These are phyloP conservation scores for Trifolium pratense DNA, from an alignment of 306 rosid species.

Conservation along the genomic window DNA sequence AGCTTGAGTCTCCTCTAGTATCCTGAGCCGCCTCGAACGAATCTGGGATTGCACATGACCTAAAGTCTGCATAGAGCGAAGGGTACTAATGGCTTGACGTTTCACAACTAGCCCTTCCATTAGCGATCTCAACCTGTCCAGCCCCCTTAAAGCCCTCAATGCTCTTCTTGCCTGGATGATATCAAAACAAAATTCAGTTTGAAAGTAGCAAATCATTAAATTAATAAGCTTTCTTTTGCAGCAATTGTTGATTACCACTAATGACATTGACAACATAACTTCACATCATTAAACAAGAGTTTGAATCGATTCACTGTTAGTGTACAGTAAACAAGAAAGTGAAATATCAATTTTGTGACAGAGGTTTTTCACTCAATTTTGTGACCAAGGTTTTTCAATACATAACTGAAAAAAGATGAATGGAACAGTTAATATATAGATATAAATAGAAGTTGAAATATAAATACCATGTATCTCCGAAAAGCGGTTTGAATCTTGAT, in stretches of 20 bases:
- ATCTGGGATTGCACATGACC: constrained; percentile 93
- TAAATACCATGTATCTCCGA: constrained; percentile 83
- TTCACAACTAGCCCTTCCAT: constrained; percentile 89
- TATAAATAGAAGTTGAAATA: constrained; percentile 12
- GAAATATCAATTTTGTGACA: constrained; percentile 3
- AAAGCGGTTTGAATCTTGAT: constrained; percentile 86
- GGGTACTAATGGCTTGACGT: constrained; percentile 88
- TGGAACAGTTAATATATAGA: neutral
- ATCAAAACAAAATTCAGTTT: constrained; percentile 35
- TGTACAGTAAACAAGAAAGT: constrained; percentile 11
- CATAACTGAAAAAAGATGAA: constrained; percentile 6
- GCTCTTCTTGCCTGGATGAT: constrained; percentile 87
- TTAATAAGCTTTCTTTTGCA: constrained; percentile 16
- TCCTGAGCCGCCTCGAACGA: constrained; percentile 85
- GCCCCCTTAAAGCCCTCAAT: constrained; percentile 82
- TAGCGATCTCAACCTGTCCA: constrained; percentile 78
- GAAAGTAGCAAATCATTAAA: constrained; percentile 26
- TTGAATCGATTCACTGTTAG: neutral
- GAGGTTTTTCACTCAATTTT: neutral
- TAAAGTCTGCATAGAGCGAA: constrained; percentile 88
- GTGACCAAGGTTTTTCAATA: too few species aligned
- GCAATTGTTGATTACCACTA: constrained; percentile 4
- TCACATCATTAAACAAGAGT: neutral
- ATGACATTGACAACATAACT: constrained; percentile 9
- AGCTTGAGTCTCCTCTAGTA: constrained; percentile 95